These are phyloP conservation scores for Yamadazyma blattariae DNA, from an alignment of 1,139 yeast species.

Conservation along the genomic window DNA sequence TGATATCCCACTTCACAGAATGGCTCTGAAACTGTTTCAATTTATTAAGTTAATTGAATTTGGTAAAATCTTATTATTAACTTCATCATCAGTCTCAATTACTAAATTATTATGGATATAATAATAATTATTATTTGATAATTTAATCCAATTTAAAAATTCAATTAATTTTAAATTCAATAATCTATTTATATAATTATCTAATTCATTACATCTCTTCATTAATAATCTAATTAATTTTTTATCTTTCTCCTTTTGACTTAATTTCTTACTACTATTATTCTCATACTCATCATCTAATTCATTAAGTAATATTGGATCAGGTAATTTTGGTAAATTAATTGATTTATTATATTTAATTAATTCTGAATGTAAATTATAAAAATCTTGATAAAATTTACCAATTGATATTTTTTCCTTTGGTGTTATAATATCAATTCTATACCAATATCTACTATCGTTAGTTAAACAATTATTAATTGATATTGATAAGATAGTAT, in stretches of 20 bases:
- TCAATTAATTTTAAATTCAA: conserved; percentile 15
- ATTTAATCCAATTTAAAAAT: conserved; percentile 33
- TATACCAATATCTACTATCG: conserved; percentile 43
- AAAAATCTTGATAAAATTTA: conserved; percentile 45
- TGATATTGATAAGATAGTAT: conserved; percentile 13
- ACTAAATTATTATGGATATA: conserved; percentile 4
- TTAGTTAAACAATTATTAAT: conserved; percentile 38
- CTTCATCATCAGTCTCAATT: conserved; percentile 14
- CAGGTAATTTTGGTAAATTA: conserved; percentile 40
- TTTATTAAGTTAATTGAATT: conserved; percentile 24
- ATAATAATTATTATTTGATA: conserved; percentile 10
- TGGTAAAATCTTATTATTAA: conserved; percentile 22
- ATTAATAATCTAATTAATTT: conserved; percentile 14
- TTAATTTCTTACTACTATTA: conserved; percentile 12
- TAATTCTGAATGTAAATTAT: conserved; percentile 34
- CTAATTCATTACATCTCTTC: conserved; percentile 33
- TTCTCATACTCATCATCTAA: conserved; percentile 9
- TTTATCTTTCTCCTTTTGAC: conserved; percentile 17
- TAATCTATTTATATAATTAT: conserved; percentile 29
- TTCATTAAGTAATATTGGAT: conserved; percentile 32
- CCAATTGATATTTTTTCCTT: conserved; percentile 30
- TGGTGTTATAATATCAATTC: conserved; percentile 36
- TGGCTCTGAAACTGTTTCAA: too few relatives aligned
- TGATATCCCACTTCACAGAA: too few relatives aligned
- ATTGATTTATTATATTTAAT: conserved; percentile 6